phyloP scores from a whole-genome alignment of 2,329 filamentous ascomycete species.

The Microthyrium microscopicum region DNA sequence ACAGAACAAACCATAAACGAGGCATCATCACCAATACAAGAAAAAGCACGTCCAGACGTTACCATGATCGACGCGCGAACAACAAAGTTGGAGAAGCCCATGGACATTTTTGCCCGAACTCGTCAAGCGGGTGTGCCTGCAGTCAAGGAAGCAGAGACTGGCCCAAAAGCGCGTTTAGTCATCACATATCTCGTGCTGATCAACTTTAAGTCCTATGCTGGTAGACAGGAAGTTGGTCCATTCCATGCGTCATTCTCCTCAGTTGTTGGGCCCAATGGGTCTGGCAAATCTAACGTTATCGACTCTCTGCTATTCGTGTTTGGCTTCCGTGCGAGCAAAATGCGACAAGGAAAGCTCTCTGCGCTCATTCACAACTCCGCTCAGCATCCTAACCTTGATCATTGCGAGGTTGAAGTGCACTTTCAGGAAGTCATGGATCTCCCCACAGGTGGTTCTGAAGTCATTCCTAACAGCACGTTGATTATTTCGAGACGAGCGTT shows the following conservation, averaged over 20 bases:
- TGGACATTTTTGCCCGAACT: slow-evolving; percentile 86
- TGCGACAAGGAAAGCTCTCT: slow-evolving; percentile 97
- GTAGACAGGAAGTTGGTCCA: slow-evolving; percentile 83
- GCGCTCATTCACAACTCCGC: slow-evolving; percentile 96
- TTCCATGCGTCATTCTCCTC: slow-evolving; percentile 97
- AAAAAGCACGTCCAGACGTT: slow-evolving; percentile 21
- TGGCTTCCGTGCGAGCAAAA: slow-evolving; percentile 95
- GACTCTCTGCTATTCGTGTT: slow-evolving; percentile 98
- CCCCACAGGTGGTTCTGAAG: slow-evolving; percentile 54
- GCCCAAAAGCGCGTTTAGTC: slow-evolving; percentile 72
- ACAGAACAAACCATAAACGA: slow-evolving; percentile 52
- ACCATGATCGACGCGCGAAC: slow-evolving; percentile 63
- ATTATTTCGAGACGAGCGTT: slow-evolving; percentile 86
- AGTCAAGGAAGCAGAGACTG: slow-evolving; percentile 46
- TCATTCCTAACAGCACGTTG: slow-evolving; percentile 69
- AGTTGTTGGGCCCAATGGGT: slow-evolving; percentile 93
- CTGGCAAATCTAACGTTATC: slow-evolving; percentile 97
- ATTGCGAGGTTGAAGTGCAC: slow-evolving; percentile 91
- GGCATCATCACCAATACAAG: slow-evolving; percentile 24
- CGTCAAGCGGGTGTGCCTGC: slow-evolving; percentile 44
- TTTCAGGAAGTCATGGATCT: slow-evolving; percentile 91
- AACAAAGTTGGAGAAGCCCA: slow-evolving; percentile 67
- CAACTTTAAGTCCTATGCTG: slow-evolving; percentile 99
- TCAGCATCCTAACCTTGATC: slow-evolving; percentile 64
- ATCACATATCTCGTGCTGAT: slow-evolving; percentile 82